These are phyloP conservation scores for Plenodomus lindquistii DNA, from an alignment of 2,329 filamentous ascomycete species.

Conservation along the genomic window DNA sequence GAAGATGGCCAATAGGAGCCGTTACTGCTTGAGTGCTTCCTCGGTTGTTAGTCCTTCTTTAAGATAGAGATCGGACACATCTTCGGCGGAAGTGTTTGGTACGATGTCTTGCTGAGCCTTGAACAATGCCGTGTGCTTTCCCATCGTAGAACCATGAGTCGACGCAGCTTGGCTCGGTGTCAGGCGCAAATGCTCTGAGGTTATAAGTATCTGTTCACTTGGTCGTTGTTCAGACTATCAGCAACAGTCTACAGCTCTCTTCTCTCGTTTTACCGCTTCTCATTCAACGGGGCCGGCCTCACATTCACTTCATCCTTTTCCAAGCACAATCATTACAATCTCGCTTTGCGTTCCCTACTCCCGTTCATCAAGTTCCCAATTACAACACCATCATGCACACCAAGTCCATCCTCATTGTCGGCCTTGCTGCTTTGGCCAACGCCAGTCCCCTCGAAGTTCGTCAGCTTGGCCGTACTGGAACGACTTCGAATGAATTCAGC, in stretches of 20 bases:
- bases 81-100: neutral
- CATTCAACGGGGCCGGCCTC: neutral
- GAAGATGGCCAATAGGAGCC: neutral
- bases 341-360: neutral
- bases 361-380: neutral
- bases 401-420: conserved; percentile 25
- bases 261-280: neutral
- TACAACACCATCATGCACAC: conserved; percentile 27
- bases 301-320: conserved; percentile 3
- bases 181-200: neutral
- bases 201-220: neutral
- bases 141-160: neutral
- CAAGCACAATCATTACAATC: neutral
- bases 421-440: conserved; percentile 24
- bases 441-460: conserved; percentile 31
- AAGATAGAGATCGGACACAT: neutral
- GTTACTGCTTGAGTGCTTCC: neutral
- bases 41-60: neutral
- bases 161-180: neutral
- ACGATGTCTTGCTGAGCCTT: neutral
- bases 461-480: conserved; percentile 26
- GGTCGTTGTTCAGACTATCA: neutral
- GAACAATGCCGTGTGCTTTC: neutral
- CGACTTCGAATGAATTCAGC: conserved; percentile 46
- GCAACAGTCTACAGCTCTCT: conserved; percentile 3